Conservation (phyloP, 164 flowering plant species). For the Stephania yunnanensis region DNA sequence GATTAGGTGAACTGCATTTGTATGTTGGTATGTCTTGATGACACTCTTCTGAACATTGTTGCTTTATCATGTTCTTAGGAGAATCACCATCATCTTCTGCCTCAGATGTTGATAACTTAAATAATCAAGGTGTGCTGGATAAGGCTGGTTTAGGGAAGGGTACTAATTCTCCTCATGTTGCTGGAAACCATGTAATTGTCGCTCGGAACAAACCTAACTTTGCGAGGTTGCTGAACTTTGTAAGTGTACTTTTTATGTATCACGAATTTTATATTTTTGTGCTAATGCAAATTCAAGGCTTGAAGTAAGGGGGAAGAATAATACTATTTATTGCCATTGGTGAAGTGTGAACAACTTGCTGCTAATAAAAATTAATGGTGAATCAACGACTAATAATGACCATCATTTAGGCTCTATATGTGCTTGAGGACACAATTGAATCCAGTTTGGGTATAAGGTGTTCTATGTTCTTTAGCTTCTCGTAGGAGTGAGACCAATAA, state of each 20-base stretch:
- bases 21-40: neutral
- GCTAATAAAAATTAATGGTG: neutral
- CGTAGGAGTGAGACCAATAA: too few relatives aligned
- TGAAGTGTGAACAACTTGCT: neutral
- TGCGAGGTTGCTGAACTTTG: constrained; percentile 59
- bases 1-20: neutral
- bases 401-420: neutral
- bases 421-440: too few relatives aligned
- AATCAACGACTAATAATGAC: neutral
- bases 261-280: neutral
- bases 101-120: constrained; percentile 80
- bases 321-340: neutral
- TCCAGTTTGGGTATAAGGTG: too few relatives aligned
- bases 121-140: constrained; percentile 41
- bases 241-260: constrained; percentile 35
- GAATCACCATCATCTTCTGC: constrained; percentile 93
- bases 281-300: neutral
- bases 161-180: constrained; percentile 33
- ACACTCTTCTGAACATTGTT: neutral
- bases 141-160: constrained; percentile 36
- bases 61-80: constrained; percentile 31
- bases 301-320: neutral
- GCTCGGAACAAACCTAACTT: constrained; percentile 49
- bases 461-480: too few relatives aligned
- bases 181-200: constrained; percentile 48